These are phyloP conservation scores for Cladophialophora immunda DNA, from an alignment of 2,329 filamentous ascomycete genomes.

Conservation along the genomic window DNA sequence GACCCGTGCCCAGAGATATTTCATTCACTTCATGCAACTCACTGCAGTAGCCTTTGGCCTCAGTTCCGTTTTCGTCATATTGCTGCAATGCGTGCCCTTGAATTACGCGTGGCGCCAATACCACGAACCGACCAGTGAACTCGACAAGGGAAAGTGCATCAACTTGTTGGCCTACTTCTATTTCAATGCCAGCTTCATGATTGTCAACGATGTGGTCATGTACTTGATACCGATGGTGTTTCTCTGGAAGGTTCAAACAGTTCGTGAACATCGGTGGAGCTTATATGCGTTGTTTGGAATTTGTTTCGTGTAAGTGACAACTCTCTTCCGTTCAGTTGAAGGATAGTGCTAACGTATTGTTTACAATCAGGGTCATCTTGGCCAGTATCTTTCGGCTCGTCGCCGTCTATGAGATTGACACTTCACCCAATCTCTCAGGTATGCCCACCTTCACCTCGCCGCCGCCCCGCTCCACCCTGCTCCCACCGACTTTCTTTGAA, in stretches of 20 bases:
- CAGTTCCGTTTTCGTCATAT: conserved; percentile 33
- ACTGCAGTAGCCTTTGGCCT: conserved; percentile 30
- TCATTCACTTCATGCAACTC: conserved; percentile 36
- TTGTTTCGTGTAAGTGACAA: conserved; percentile 31
- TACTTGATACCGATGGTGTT: conserved; percentile 34
- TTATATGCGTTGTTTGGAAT: conserved; percentile 33
- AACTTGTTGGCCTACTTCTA: conserved; percentile 35
- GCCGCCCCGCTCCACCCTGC: too few species aligned
- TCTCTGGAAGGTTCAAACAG: conserved; percentile 34
- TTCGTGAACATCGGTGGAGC: conserved; percentile 30
- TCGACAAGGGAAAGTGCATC: conserved; percentile 26
- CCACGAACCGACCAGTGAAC: conserved; percentile 1
- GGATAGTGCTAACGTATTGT: conserved; percentile 5
- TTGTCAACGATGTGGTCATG: conserved; percentile 35
- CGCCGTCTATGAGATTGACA: conserved; percentile 28
- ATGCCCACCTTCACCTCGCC: not conserved
- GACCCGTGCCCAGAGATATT: conserved; percentile 29
- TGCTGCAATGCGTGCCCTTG: conserved; percentile 33
- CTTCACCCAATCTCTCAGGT: conserved; percentile 29
- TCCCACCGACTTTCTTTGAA: too few species aligned
- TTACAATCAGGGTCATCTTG: conserved; percentile 28
- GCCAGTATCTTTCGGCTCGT: conserved; percentile 35
- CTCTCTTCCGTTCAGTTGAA: not conserved
- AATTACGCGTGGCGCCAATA: conserved; percentile 21
- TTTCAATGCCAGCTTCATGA: conserved; percentile 34